phyloP scores from a whole-genome alignment of 441 rosid species.

The Viola pubescens region DNA sequence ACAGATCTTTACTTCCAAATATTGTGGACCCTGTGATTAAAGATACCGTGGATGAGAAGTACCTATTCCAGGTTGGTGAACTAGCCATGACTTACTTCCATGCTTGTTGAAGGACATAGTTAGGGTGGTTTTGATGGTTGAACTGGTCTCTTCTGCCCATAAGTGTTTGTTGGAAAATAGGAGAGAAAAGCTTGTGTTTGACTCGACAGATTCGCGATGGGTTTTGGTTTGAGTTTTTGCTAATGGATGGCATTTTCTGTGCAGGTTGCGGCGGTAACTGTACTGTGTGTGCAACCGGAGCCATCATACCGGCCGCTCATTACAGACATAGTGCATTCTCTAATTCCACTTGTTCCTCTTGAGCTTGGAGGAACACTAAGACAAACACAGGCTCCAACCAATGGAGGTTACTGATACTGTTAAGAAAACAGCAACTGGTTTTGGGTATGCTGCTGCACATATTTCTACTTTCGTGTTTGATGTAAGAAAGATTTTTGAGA shows the following conservation, averaged over 20 bases:
- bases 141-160: background rate
- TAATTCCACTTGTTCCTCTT: conserved; percentile 67
- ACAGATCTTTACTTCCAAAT: conserved; percentile 75
- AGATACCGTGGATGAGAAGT: conserved; percentile 75
- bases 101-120: no score
- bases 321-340: conserved; percentile 84
- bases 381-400: conserved; percentile 27
- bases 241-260: background rate
- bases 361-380: conserved; percentile 90
- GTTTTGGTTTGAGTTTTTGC: background rate
- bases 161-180: background rate
- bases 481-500: conserved; percentile 6
- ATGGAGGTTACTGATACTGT: background rate
- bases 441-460: conserved; percentile 7
- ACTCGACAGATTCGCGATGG: background rate
- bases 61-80: conserved; percentile 73
- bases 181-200: background rate
- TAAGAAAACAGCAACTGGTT: background rate
- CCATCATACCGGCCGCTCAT: conserved; percentile 89
- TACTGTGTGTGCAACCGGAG: conserved; percentile 89
- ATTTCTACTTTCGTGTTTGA: background rate
- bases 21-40: conserved; percentile 80
- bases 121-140: background rate
- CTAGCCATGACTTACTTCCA: background rate
- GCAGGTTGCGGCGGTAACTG: conserved; percentile 96